Base-by-base conservation (phyloP, 2,329 filamentous ascomycete species). In the Diaporthe sp. region DNA sequence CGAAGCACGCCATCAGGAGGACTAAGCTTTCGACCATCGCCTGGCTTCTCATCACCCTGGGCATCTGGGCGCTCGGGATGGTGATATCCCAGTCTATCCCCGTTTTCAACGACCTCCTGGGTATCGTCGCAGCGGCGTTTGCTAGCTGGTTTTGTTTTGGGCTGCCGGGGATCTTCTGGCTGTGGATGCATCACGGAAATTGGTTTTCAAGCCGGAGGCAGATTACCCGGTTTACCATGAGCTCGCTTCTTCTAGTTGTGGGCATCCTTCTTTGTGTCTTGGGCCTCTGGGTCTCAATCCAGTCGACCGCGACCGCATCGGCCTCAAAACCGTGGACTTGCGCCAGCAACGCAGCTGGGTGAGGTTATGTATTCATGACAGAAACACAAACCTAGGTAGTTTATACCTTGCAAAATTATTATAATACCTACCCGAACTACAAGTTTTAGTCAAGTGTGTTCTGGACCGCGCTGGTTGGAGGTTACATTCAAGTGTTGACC, bases 11-110 rank as follows among this genome's bases (percentile, higher is more conserved):
- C 81, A 83, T 86, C 72, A 86, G 87, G 77, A 85, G 85, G 57
- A 90, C 86, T 58, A 84, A 83, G 75, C 74, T 86, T 1, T 88
- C 89, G 6, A 87, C 88, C 76, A 80, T 86, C 13, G 86, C 86
- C 22, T 94, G 92, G 93, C 77, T 90, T 13, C 86, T 77, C 7
- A 89, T 94, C 57, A 88, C 89, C 0, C 79, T 87, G 0, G 80
- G 77, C 17, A 81, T 90, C 19, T 94, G 92, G 90, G 77, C 89
- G 4, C 72, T 92, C 4, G 90, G 91, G 2, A 93, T 91, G 87
- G 81, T 94, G 73, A 91, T 95, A 72, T 92, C 92, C 4, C 89
- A 92, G 79, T 89, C 90, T 0, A 92, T 95, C 9, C 93, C 93
- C 0, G 89, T 91, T 58, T 95, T 95, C 83, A 90, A 90, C 78